These are phyloP conservation scores for Peronospora tabacina DNA, from an alignment of 352 stramenopile species.

Conservation along the genomic window DNA sequence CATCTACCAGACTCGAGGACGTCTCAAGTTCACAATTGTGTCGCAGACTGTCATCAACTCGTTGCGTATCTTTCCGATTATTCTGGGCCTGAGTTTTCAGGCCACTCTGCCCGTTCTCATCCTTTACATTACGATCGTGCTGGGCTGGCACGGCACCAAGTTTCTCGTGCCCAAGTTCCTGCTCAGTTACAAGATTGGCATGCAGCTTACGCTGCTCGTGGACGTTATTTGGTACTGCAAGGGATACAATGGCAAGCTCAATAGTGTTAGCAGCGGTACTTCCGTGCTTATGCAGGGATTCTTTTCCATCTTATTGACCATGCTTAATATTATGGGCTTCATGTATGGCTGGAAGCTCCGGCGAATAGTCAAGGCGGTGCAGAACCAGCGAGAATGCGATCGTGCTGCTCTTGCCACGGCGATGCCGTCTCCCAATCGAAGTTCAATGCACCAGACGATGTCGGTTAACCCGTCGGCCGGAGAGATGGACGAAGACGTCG, in stretches of 20 bases:
- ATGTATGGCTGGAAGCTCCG: slow-evolving; percentile 85
- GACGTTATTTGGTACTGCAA: slow-evolving; percentile 85
- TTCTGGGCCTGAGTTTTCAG: slow-evolving; percentile 77
- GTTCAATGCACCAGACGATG: slow-evolving; percentile 48
- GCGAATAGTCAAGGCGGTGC: slow-evolving; percentile 78
- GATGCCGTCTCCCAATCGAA: slow-evolving; percentile 47
- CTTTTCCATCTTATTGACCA: slow-evolving; percentile 71
- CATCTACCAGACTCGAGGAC: slow-evolving; percentile 73
- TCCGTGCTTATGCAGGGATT: slow-evolving; percentile 82
- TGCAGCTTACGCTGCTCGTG: slow-evolving; percentile 78
- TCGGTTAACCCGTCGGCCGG: slow-evolving; percentile 44
- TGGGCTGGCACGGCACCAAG: slow-evolving; percentile 85
- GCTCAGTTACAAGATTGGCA: slow-evolving; percentile 85
- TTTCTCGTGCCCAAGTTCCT: slow-evolving; percentile 81
- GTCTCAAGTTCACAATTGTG: slow-evolving; percentile 85
- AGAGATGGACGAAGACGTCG: slow-evolving; percentile 37
- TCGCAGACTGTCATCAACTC: slow-evolving; percentile 78
- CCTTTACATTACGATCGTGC: slow-evolving; percentile 79
- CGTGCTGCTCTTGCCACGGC: slow-evolving; percentile 69
- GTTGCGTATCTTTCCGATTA: slow-evolving; percentile 79
- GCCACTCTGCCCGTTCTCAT: slow-evolving; percentile 78
- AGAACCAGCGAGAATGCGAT: slow-evolving; percentile 74
- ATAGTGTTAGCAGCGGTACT: slow-evolving; percentile 63
- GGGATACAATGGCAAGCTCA: slow-evolving; percentile 83
- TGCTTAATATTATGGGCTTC: slow-evolving; percentile 71